Conservation (phyloP, 768 basidiomycete species). For the Rhodocollybia butyracea region DNA sequence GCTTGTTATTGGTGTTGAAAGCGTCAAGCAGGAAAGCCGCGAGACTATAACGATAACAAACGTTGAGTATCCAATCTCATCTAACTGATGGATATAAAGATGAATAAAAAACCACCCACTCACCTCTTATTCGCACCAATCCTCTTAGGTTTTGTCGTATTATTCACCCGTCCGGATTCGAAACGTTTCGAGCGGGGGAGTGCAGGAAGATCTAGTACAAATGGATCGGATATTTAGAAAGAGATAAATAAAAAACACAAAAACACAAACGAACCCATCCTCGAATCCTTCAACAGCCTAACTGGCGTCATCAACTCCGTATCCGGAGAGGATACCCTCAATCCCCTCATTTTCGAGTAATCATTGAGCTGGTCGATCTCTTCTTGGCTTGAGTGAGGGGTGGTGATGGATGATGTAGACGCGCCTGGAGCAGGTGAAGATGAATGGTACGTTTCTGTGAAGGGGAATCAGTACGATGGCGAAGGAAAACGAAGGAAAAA, state of each 20-base stretch:
- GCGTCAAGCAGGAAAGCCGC: not conserved
- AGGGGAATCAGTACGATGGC: not conserved
- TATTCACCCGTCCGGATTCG: not conserved
- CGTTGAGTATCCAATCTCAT: not conserved
- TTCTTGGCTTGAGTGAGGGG: conserved; percentile 35
- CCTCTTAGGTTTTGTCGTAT: not conserved
- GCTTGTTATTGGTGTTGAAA: not conserved
- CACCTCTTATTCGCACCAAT: conserved; percentile 7
- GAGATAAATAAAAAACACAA: not conserved
- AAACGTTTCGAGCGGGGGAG: not conserved
- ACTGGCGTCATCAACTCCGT: conserved; percentile 39
- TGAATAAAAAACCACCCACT: not conserved
- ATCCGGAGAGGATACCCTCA: conserved; percentile 51
- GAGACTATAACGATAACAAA: not conserved
- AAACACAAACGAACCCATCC: conserved; percentile 41
- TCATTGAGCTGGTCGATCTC: conserved; percentile 35
- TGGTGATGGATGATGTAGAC: conserved; percentile 9
- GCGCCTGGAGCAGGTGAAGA: conserved; percentile 33
- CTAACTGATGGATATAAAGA: not conserved
- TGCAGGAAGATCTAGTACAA: not conserved
- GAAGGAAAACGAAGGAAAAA: not conserved
- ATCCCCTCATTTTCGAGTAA: no score
- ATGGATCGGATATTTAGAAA: not conserved
- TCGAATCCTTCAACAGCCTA: conserved; percentile 37
- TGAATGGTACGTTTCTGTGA: conserved; percentile 28